These are phyloP conservation scores for Schizosaccharomyces versatilis DNA, from an alignment of 1,139 yeast species.

Conservation along the genomic window DNA sequence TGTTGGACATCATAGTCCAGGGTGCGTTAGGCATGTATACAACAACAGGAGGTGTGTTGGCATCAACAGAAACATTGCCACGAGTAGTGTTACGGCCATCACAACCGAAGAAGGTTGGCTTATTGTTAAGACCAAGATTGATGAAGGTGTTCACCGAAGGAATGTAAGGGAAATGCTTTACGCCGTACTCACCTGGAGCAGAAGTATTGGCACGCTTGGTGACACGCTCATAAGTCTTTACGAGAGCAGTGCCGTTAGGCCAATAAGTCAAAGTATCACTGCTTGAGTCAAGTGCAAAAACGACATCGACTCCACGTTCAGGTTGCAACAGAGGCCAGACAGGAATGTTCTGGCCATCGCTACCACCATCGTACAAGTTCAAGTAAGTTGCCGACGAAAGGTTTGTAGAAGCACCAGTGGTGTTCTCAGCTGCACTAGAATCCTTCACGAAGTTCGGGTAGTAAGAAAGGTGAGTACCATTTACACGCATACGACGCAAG, in stretches of 20 bases:
- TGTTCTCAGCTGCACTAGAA: constrained; percentile 16
- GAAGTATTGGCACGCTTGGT: constrained; percentile 48
- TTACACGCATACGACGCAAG: constrained; percentile 16
- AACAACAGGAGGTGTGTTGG: constrained; percentile 39
- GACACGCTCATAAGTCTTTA: constrained; percentile 28
- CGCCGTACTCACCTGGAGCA: constrained; percentile 28
- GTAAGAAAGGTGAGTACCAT: constrained; percentile 41
- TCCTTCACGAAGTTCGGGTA: constrained; percentile 57
- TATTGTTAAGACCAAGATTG: constrained; percentile 25
- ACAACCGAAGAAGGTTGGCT: constrained; percentile 75
- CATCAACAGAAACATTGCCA: constrained; percentile 22
- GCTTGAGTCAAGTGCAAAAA: constrained; percentile 70
- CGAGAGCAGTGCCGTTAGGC: constrained; percentile 58
- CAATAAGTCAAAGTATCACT: constrained; percentile 47
- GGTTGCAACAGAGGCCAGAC: constrained; percentile 48
- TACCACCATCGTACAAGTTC: constrained; percentile 69
- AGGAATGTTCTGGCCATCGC: constrained; percentile 61
- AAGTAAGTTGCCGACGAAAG: constrained; percentile 23
- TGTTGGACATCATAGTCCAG: constrained; percentile 42
- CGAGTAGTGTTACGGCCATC: constrained; percentile 32
- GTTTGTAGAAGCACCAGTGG: constrained; percentile 11
- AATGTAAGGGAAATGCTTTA: constrained; percentile 59
- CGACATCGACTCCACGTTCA: constrained; percentile 49
- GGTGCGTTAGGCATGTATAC: constrained; percentile 66
- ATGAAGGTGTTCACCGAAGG: constrained; percentile 54